Conservation (phyloP, 305 asterid genomes). For the Solanum hybrid region DNA sequence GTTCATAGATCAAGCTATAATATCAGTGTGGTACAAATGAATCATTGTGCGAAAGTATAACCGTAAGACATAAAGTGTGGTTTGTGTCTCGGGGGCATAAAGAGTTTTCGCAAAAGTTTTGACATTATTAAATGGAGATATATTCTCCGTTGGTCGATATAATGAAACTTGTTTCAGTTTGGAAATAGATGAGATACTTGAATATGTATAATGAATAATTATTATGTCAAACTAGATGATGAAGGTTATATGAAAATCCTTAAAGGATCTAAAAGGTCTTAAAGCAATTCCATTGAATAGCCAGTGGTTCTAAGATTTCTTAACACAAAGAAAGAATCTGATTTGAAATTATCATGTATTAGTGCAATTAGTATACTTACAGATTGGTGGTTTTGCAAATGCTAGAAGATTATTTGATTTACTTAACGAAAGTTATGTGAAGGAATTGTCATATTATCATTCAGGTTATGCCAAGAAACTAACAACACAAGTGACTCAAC, state of each 20-base stretch:
- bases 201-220: not conserved
- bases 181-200: not conserved
- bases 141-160: not conserved
- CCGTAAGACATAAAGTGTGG: not conserved
- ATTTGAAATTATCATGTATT: not conserved
- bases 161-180: not conserved
- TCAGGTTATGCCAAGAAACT: not conserved
- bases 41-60: not conserved
- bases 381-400: not conserved
- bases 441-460: not conserved
- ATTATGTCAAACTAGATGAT: not conserved
- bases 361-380: not conserved
- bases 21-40: not conserved
- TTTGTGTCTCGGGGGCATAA: not conserved
- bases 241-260: not conserved
- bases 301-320: not conserved
- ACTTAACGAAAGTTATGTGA: not conserved
- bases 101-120: too few relatives aligned
- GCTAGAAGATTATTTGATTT: not conserved
- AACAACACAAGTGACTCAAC: not conserved
- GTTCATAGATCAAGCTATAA: not conserved
- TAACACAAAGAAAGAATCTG: too few relatives aligned
- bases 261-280: not conserved
- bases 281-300: not conserved
- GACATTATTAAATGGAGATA: not conserved